Base-by-base conservation (phyloP, 75 land plant genomes). In the Ceratopteris richardii region DNA sequence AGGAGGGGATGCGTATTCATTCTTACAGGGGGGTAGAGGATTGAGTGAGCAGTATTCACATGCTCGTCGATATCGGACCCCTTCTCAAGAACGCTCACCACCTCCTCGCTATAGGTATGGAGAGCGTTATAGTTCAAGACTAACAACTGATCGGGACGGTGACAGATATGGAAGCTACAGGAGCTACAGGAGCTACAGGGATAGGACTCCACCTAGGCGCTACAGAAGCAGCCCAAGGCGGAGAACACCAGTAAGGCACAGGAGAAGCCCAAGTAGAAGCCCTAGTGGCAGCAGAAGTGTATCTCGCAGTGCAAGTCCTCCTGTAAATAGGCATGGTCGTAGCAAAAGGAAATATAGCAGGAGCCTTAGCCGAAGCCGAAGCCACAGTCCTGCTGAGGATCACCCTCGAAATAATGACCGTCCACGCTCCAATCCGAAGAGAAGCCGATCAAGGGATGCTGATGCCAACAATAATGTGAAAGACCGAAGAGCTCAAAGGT, bases 1-100 rank as follows among this genome's bases (percentile, higher is more conserved):
- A n/a, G n/a, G n/a, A n/a, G n/a, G n/a, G n/a, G n/a, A n/a, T n/a
- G n/a, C n/a, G n/a, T n/a, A n/a, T n/a, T n/a, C n/a, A n/a, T n/a
- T n/a, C n/a, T n/a, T n/a, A n/a, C n/a, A n/a, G n/a, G n/a, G n/a
- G 66, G 98, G 98, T 5, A 74, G 98, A 19, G 98, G 98, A 6
- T 93, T 93, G 58, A 93, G 90, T 62, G 66, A 85, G 68, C 75
- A 74, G 27, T 93, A 85, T 44, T 80, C 96, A 29, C 90, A 80
- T 74, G 98, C 96, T 3, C 82, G 98, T 6, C 61, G 81, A 20
- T 93, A 93, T 62, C 78, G 96, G 5, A 93, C 98, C 1, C 96
- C 87, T 1, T 83, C 91, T 47, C 81, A 83, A 20, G 96, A 84
- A 11, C 87, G 88, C 23, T 65, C 74, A 2, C 67, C 71, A 5